Base-by-base conservation (phyloP, 768 basidiomycete genomes). In the Tricholomella constricta region DNA sequence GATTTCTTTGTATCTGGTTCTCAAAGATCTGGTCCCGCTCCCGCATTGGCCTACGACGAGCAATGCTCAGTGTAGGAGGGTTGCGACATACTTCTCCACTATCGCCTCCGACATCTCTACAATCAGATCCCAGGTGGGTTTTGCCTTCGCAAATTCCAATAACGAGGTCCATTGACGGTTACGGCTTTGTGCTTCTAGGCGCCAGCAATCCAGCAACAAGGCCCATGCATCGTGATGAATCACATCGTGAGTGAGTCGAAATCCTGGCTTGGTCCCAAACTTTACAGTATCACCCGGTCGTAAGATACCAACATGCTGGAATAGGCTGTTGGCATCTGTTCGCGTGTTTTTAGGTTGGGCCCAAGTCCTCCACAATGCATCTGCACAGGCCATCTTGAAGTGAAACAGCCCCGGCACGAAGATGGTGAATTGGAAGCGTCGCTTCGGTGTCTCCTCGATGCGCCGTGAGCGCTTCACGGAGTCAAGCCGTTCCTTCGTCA, bases 201-300 rank as follows among this genome's bases (percentile, higher is more conserved):
- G 27, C 72, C 71, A 76, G 42, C 54, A 64, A 23, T 72, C 61
- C 5, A 74, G 47, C 15, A 51, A 36, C 0, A 40, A 7, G 5
- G 56, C 62, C 17, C 50, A 60, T 0, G 63, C 65, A 19, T 34
- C 48, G 36, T 75, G 61, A 0, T n/a, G 15, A n/a, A 73, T 67
- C 0, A 67, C 25, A 11, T 72, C 52, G 38, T 74, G 72, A 62
- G 69, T 72, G 12, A 53, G 43, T 0, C 61, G 57, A 50, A 72
- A 73, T 7, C 62, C 63, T 3, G 70, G 71, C 22, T 71, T 67
- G 2, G 61, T 43, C 4, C 23, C 54, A 40, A 66, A 58, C 20
- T 64, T 68, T 0, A 55, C 59, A 0, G 61, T 69, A 52, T 72
- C 65, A 14, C 55, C 52, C 23, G 65, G 67, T 0, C 57, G 56